Percentiles rank a stretch among this genome's conserved stretches.
These are phyloP conservation scores for Anacardium occidentale DNA, from an alignment of 345 rosid genomes.

Conservation along the genomic window DNA sequence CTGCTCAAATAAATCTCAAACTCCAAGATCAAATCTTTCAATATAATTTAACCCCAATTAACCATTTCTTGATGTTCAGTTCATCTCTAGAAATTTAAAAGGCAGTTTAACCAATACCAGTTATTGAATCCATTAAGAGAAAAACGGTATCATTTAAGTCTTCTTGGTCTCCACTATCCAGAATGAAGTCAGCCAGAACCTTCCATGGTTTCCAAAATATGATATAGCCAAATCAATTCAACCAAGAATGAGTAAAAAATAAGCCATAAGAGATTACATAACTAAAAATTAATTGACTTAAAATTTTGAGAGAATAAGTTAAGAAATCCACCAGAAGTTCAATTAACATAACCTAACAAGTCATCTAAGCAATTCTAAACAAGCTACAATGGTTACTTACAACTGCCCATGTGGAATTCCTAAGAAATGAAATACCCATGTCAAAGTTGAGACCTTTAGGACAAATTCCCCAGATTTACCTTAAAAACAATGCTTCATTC, in stretches of 20 bases:
- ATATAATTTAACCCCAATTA: no score
- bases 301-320: background rate
- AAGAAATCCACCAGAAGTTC: background rate
- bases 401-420: background rate
- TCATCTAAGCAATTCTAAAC: background rate
- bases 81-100: background rate
- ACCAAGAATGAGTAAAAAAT: background rate
- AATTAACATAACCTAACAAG: background rate
- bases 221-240: background rate
- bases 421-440: background rate
- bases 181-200: no score
- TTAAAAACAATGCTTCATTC: conserved; percentile 32
- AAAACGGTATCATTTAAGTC: background rate
- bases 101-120: background rate
- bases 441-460: conserved; percentile 13
- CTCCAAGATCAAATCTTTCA: background rate
- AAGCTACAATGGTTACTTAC: conserved; percentile 11
- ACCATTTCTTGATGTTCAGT: no score
- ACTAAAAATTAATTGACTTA: no score
- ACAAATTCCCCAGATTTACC: background rate
- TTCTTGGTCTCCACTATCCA: no score
- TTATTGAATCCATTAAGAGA: background rate
- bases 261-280: background rate
- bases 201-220: background rate
- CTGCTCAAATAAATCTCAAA: background rate